phyloP scores from a whole-genome alignment of 164 flowering plant genomes.

The Chimonanthus praecox region DNA sequence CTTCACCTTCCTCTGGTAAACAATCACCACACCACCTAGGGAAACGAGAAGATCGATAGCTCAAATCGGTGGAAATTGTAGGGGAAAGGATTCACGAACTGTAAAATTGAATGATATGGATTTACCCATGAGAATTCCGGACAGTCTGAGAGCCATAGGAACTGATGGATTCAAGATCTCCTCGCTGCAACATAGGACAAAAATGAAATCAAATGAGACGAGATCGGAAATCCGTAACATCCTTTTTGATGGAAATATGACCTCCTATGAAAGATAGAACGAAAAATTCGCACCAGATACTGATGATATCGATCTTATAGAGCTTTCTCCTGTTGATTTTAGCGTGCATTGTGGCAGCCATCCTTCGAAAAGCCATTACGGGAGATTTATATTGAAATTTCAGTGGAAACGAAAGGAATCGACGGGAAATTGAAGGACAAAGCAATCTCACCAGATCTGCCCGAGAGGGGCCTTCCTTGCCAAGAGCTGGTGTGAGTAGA shows the following conservation, averaged over 20 bases:
- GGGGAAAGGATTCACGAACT: too few relatives aligned
- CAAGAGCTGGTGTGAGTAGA: conserved; percentile 90
- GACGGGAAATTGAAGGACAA: background rate
- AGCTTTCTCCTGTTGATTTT: conserved; percentile 76
- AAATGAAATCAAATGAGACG: background rate
- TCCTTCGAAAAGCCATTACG: conserved; percentile 40
- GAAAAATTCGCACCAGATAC: conserved; percentile 52
- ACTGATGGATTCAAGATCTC: conserved; percentile 86
- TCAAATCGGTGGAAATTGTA: too few relatives aligned
- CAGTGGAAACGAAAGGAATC: background rate
- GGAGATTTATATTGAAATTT: background rate
- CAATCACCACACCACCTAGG: conserved; percentile 88
- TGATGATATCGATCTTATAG: conserved; percentile 58
- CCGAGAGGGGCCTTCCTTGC: conserved; percentile 93
- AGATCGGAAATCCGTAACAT: background rate
- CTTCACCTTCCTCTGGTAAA: conserved; percentile 83
- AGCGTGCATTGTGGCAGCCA: conserved; percentile 88
- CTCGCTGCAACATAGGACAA: conserved; percentile 44
- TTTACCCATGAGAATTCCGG: conserved; percentile 95
- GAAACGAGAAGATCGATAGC: background rate
- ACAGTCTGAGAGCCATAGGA: conserved; percentile 92
- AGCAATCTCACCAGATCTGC: conserved; percentile 62
- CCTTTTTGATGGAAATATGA: background rate
- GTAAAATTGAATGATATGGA: background rate
- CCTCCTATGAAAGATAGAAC: background rate